Evolutionary conservation across 225 moss, liverwort and hornwort species (phyloP).

Genomic region (Asterella californica): DNA sequence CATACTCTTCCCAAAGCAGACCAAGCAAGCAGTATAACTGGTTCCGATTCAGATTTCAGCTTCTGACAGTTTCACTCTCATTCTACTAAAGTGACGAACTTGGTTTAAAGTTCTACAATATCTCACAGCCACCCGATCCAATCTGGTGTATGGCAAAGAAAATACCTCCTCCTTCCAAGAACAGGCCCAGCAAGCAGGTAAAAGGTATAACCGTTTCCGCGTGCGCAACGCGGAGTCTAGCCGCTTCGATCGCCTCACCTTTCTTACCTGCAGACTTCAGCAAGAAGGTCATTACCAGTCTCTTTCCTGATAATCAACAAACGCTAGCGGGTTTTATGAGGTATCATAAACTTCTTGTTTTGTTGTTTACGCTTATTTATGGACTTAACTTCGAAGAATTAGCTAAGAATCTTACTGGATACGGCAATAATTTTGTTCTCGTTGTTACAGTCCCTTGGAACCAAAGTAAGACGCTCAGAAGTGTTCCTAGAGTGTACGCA

Average conservation of each 20-base stretch:
- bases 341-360: too few species aligned
- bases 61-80: too few species aligned
- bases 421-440: too few species aligned
- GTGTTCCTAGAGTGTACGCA: too few species aligned
- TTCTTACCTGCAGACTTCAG: constrained; percentile 15
- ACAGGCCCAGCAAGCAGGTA: constrained; percentile 80
- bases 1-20: not conserved
- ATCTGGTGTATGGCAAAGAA: not conserved
- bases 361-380: too few species aligned
- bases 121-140: not conserved
- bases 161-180: constrained; percentile 65
- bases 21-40: not conserved
- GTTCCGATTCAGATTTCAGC: too few species aligned
- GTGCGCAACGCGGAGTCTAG: constrained; percentile 87
- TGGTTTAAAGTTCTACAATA: not conserved
- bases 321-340: too few species aligned
- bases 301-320: too few species aligned
- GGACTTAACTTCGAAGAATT: too few species aligned
- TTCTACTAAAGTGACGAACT: not conserved
- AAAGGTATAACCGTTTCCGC: constrained; percentile 96
- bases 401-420: too few species aligned
- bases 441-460: too few species aligned
- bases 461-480: too few species aligned
- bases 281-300: not conserved
- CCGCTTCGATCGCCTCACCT: constrained; percentile 49